Evolutionary conservation across 2,329 filamentous ascomycete genomes (phyloP), one percentile per base, ranked within the genome.

Genomic region (Parasarocladium wereldwijsianum): DNA sequence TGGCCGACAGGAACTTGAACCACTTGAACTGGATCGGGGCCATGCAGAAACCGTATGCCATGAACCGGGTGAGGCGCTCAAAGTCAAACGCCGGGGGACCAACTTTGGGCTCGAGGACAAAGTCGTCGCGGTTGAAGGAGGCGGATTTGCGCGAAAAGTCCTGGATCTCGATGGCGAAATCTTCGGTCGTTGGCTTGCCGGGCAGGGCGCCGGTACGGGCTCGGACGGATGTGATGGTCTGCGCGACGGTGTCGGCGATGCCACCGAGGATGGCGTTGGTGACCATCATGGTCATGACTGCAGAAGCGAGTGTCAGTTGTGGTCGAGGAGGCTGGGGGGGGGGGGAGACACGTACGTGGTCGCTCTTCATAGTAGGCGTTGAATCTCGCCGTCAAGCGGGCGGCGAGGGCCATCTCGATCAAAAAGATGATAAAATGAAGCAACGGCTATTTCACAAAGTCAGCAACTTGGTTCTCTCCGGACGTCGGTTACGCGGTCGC

Each of bases 41-140:
- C 84, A 96, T 94, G 48, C 80, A 70, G 59, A 96, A 94, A 49
- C 85, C 85, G 52, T 96, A 98, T 5, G 82, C 79, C 84, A 96
- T 94, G 62, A 96, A 98, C 27, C 90, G 70, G 2, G 83, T 87
- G 38, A 94, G 63, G 28, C 90, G 75, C 58, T 96, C 90, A 45
- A 96, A 96, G 55, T 98, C 87, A 47, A 98, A 96, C 0, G 84
- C 75, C 3, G 84, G 80, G 17, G 85, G 81, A 1, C 78, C 64
- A 8, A 52, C 46, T 42, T 66, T 70, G 15, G 43, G 67, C 18
- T 71, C 63, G 33, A 75, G 70, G 31, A 85, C 73, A 26, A 84
- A 57, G 24, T 86, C 81, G 24, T 59, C 60, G 30, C 54, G 70
- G 56, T 48, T 64, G 33, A 71, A 70, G 0, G 79, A 70, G 0